Percentiles rank a stretch among this genome's conserved stretches.
phyloP scores from a whole-genome alignment of 2,329 filamentous ascomycete genomes.

The Aschersonia sp. region DNA sequence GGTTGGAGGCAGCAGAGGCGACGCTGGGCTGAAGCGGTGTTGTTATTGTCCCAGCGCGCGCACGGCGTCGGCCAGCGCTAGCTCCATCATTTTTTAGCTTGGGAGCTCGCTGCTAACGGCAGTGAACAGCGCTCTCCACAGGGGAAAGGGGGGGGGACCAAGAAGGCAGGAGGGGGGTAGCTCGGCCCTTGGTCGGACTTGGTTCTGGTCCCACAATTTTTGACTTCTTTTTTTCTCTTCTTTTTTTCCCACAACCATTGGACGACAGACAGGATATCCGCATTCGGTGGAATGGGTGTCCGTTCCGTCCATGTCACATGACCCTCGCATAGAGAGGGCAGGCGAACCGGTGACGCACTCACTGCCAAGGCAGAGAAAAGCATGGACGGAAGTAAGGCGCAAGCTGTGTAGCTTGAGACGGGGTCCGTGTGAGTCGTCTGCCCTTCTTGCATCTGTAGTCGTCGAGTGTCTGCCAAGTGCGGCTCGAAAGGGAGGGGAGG shows the following conservation, averaged over 20 bases:
- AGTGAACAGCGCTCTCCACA: neutral
- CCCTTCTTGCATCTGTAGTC: no score
- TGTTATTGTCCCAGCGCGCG: conserved; percentile 2
- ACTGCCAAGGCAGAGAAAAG: neutral
- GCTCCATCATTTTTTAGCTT: neutral
- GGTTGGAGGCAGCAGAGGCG: neutral
- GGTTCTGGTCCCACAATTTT: neutral
- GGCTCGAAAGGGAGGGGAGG: no score
- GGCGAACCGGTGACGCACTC: neutral
- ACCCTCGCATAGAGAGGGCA: neutral
- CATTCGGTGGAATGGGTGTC: neutral
- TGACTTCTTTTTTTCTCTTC: neutral
- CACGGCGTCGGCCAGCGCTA: neutral
- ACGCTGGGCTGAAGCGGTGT: conserved; percentile 1
- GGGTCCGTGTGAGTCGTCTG: no score
- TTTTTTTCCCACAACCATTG: neutral
- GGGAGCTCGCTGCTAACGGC: neutral
- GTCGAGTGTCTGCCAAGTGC: no score
- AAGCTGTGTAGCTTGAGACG: neutral
- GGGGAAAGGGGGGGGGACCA: no score
- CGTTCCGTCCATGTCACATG: neutral
- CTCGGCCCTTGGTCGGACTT: no score
- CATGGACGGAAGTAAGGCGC: no score
- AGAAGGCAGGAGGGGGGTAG: no score
- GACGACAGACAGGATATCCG: neutral